phyloP scores from a whole-genome alignment of 164 flowering plant genomes.

The Vitis rupestris region DNA sequence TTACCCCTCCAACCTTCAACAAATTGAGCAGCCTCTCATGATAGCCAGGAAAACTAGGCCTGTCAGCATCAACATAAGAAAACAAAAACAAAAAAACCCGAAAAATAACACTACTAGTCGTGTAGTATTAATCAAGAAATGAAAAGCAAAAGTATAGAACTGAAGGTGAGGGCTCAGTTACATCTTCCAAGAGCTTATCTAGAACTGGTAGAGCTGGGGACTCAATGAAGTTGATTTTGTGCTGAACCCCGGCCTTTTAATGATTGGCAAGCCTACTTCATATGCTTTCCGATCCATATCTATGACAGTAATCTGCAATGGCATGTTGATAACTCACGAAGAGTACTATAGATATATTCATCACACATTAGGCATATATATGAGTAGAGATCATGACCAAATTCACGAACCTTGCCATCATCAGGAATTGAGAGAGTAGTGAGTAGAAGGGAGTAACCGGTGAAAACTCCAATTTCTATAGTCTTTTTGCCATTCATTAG shows the following conservation, averaged over 20 bases:
- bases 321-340: too few species aligned
- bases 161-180: neutral
- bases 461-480: constrained; percentile 55
- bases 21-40: too few species aligned
- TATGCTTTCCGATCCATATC: constrained; percentile 35
- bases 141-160: too few species aligned
- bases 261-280: constrained; percentile 44
- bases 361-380: too few species aligned
- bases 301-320: constrained; percentile 32
- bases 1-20: too few species aligned
- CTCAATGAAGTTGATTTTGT: constrained; percentile 39
- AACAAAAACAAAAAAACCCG: too few species aligned
- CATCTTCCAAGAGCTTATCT: constrained; percentile 20
- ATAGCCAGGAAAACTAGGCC: too few species aligned
- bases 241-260: constrained; percentile 46
- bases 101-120: too few species aligned
- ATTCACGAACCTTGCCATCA: constrained; percentile 35
- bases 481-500: constrained; percentile 49
- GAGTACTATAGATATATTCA: too few species aligned
- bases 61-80: too few species aligned
- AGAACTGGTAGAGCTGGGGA: constrained; percentile 28
- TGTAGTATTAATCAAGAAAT: neutral
- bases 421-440: constrained; percentile 53
- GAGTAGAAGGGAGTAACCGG: constrained; percentile 54
- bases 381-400: neutral